Evolutionary conservation across 2,329 filamentous ascomycete genomes (phyloP), one percentile per base, ranked within the genome.

Genomic region (Fusarium tuaranense): DNA sequence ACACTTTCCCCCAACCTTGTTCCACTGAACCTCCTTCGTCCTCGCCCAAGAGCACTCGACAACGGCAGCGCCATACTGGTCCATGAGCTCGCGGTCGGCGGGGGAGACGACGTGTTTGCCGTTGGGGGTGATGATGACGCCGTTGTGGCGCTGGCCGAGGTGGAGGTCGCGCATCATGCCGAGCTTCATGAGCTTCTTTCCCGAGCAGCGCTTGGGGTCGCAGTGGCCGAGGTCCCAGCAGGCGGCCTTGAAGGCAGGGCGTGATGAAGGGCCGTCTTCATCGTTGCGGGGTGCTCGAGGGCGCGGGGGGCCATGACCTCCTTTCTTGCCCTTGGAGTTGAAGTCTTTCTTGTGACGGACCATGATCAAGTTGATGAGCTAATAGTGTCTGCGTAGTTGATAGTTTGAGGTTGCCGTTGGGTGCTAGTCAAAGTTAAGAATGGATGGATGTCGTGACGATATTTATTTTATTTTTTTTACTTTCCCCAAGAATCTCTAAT

Each of bases 171-270:
- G 93, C 95, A 99, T 98, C 79, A 98, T 87, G 4, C 96, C 96
- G 65, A 97, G 90, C 74, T 93, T 92, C 90, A 99, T 98, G 38
- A 99, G 89, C 73, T 94, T 92, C 86, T 99, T 99, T 36, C 97
- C 97, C 0, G 95, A 98, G 85, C 97, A 99, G 78, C 96, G 89
- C 84, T 98, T 98, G 10, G 96, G 95, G 81, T 99, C 97, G 87
- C 97, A 99, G 86, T 99, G 97, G 72, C 95, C 96, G 38, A 99
- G 88, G 81, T 99, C 97, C 97, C 97, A 99, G 83, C 96, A 98
- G 69, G 96, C 97, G 59, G 97, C 96, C 85, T 97, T 97, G 89
- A 95, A 98, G 25, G 86, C 80, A 44, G 85, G 91, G 74, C 78
- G 89, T 65, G 78, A 68, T 66, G 79, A 72, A 57, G 76, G 61